These are phyloP conservation scores for Flagelloscypha sp. DNA, from an alignment of 768 basidiomycete species.

Conservation along the genomic window DNA sequence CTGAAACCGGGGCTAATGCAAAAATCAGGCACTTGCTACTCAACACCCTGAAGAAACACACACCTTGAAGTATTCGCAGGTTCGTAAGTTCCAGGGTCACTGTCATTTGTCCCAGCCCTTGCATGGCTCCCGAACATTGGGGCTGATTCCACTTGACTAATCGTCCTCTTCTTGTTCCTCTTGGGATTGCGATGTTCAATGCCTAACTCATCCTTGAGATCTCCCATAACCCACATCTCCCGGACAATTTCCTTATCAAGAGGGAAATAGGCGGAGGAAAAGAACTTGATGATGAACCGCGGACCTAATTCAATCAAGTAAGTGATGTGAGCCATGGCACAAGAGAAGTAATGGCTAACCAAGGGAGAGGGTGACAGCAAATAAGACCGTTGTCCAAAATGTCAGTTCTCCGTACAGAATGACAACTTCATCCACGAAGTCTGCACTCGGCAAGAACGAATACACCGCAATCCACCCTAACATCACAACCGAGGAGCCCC, in stretches of 20 bases:
- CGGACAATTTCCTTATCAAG: slow-evolving; percentile 86
- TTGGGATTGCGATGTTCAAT: slow-evolving; percentile 54
- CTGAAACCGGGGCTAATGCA: slow-evolving; percentile 17
- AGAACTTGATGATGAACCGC: slow-evolving; percentile 70
- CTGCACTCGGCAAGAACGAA: slow-evolving; percentile 65
- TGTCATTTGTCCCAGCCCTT: slow-evolving; percentile 55
- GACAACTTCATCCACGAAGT: slow-evolving; percentile 65
- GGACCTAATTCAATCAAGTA: slow-evolving; percentile 44
- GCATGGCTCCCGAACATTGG: slow-evolving; percentile 65
- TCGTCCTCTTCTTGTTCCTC: slow-evolving; percentile 24
- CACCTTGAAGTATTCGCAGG: slow-evolving; percentile 27
- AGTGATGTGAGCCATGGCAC: slow-evolving; percentile 1
- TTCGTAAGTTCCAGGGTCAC: slow-evolving; percentile 36
- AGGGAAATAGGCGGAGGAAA: slow-evolving; percentile 63
- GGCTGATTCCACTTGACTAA: slow-evolving; percentile 45
- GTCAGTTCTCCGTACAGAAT: slow-evolving; percentile 70
- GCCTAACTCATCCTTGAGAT: slow-evolving; percentile 76
- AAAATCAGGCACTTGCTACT: slow-evolving; percentile 20
- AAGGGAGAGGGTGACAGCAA: slow-evolving; percentile 64
- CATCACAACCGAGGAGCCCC: slow-evolving; percentile 77
- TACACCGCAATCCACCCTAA: slow-evolving; percentile 84
- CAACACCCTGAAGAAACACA: slow-evolving; percentile 11
- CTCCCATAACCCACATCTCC: slow-evolving; percentile 83
- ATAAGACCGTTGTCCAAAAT: slow-evolving; percentile 76
- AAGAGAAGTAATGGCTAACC: slow-evolving; percentile 32